These are phyloP conservation scores for Cordyceps cateniannulata DNA, from an alignment of 2,329 filamentous ascomycete genomes.

Conservation along the genomic window DNA sequence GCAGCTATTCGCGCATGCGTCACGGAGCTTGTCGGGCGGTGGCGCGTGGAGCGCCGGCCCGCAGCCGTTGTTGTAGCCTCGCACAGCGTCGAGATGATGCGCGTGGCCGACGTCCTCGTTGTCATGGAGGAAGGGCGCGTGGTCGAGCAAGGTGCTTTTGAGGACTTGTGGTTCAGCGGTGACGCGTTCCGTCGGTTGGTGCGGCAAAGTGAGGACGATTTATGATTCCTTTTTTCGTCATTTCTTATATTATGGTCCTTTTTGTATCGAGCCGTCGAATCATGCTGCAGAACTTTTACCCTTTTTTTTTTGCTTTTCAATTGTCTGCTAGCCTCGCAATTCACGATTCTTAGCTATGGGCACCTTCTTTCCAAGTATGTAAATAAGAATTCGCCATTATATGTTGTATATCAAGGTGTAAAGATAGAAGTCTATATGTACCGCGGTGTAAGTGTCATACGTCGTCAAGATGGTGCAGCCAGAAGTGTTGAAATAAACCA, in stretches of 20 bases:
- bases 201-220: conserved; percentile 20
- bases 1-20: conserved; percentile 59
- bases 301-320: not conserved
- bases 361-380: not conserved
- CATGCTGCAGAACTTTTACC: too few relatives aligned
- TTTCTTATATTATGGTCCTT: too few relatives aligned
- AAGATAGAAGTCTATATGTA: not conserved
- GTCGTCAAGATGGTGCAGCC: not conserved
- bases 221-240: not conserved
- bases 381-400: not conserved
- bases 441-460: not conserved
- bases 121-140: conserved; percentile 63
- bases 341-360: too few relatives aligned
- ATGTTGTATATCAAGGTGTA: not conserved
- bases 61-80: conserved; percentile 77
- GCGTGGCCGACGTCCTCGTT: conserved; percentile 64
- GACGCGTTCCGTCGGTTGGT: conserved; percentile 45
- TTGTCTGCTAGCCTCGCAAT: too few relatives aligned
- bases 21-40: conserved; percentile 37
- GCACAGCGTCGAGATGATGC: conserved; percentile 82
- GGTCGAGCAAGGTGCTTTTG: conserved; percentile 61
- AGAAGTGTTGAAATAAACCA: not conserved
- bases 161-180: conserved; percentile 43
- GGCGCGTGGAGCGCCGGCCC: conserved; percentile 21
- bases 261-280: not conserved